These are phyloP conservation scores for Stipa capillata DNA, from an alignment of 176 grass and related monocot species.

Conservation along the genomic window DNA sequence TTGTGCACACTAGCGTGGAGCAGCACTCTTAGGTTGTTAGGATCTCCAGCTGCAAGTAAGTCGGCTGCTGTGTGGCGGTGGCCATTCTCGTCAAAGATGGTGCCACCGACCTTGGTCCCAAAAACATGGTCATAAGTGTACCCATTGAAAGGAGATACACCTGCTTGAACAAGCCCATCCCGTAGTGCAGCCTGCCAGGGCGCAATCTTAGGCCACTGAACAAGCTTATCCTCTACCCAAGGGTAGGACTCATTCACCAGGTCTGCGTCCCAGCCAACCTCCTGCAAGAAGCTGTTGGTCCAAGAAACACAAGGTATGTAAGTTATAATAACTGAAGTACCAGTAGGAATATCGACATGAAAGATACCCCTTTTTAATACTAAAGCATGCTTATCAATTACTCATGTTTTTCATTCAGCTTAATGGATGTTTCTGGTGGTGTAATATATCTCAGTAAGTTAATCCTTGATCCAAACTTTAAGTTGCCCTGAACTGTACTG, in stretches of 20 bases:
- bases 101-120: slow-evolving; percentile 84
- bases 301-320: slow-evolving; percentile 5
- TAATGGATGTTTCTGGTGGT: neutral
- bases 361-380: neutral
- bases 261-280: slow-evolving; percentile 57
- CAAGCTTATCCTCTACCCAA: slow-evolving; percentile 71
- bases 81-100: slow-evolving; percentile 65
- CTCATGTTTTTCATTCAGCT: neutral
- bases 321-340: neutral
- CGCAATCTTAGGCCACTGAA: slow-evolving; percentile 73
- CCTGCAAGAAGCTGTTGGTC: slow-evolving; percentile 49
- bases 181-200: slow-evolving; percentile 66
- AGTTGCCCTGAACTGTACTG: neutral
- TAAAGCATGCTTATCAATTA: neutral
- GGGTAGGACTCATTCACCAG: slow-evolving; percentile 75
- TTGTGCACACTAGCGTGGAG: slow-evolving; percentile 69
- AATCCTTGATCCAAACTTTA: slow-evolving; percentile 3
- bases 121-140: slow-evolving; percentile 72
- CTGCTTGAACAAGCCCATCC: slow-evolving; percentile 61
- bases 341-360: neutral
- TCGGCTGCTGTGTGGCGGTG: slow-evolving; percentile 80
- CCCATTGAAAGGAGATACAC: slow-evolving; percentile 77
- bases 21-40: slow-evolving; percentile 51
- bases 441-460: neutral
- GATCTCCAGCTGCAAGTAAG: slow-evolving; percentile 63